Evolutionary conservation across 2,329 filamentous ascomycete species (phyloP).

Genomic region (Penicillium sp.): DNA sequence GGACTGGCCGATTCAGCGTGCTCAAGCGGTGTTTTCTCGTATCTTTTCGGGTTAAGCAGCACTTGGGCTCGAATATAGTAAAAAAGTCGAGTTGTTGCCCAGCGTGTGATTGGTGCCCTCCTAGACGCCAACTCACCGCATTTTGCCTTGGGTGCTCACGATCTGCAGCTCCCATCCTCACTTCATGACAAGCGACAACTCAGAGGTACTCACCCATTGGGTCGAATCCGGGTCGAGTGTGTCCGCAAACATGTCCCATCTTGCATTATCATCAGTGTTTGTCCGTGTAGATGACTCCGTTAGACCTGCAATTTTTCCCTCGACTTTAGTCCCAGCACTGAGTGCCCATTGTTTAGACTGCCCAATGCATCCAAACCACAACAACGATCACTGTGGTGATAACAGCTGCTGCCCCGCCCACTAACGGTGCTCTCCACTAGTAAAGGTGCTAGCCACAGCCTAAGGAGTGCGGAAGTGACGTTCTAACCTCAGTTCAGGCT

Average conservation of each 20-base stretch:
- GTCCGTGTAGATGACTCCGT: neutral
- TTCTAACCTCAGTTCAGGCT: neutral
- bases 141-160: conserved; percentile 16
- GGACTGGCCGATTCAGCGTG: neutral
- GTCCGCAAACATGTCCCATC: neutral
- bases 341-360: conserved; percentile 13
- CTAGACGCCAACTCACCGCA: conserved; percentile 22
- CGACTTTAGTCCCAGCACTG: neutral
- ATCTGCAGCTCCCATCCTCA: conserved; percentile 5
- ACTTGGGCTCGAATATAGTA: conserved; percentile 12
- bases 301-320: neutral
- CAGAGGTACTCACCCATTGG: conserved; percentile 8
- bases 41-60: conserved; percentile 1
- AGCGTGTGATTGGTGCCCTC: conserved; percentile 21
- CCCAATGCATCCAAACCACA: conserved; percentile 16
- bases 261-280: conserved; percentile 6
- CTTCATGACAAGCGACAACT: conserved; percentile 7
- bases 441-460: conserved; percentile 12
- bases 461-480: conserved; percentile 7
- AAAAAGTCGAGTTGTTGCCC: conserved; percentile 3
- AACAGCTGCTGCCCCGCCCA: conserved; percentile 22
- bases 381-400: conserved; percentile 22
- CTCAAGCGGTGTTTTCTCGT: neutral
- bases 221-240: neutral
- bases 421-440: conserved; percentile 20